phyloP scores from a whole-genome alignment of 129 eudicot genomes.

The Calendula officinalis region DNA sequence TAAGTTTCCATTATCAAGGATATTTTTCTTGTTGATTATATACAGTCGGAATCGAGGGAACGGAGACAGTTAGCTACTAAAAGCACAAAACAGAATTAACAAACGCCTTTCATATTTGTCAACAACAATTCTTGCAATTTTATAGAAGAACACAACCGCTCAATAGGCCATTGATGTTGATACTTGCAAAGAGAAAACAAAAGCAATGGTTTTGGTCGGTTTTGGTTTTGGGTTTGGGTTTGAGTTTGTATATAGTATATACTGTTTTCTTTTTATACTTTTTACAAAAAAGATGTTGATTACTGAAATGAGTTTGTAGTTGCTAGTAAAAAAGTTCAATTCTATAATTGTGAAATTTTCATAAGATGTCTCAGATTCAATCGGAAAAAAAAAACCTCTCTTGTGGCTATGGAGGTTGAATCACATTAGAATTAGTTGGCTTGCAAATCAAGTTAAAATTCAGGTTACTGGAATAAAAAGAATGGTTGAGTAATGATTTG shows the following conservation, averaged over 20 bases:
- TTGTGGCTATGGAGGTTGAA: no score
- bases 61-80: slow-evolving; percentile 25
- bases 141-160: slow-evolving; percentile 4
- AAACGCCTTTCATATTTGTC: slow-evolving; percentile 2
- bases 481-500: no score
- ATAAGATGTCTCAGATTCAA: no score
- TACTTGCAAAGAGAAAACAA: neutral
- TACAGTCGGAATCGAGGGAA: slow-evolving; percentile 32
- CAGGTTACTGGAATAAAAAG: no score
- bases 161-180: neutral
- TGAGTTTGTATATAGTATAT: slow-evolving; percentile 1
- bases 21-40: neutral
- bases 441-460: no score
- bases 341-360: no score
- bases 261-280: slow-evolving; percentile 1
- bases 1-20: neutral
- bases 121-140: neutral
- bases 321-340: no score
- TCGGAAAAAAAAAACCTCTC: no score
- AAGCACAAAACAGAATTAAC: slow-evolving; percentile 37
- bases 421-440: no score
- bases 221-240: neutral
- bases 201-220: slow-evolving; percentile 7
- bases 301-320: neutral
- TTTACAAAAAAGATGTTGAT: slow-evolving; percentile 20